A percentile compares a stretch with the other conserved stretches of the same genome.
Evolutionary conservation across 106 monocot genomes (phyloP).

Genomic region (Dendrobium nobile): DNA sequence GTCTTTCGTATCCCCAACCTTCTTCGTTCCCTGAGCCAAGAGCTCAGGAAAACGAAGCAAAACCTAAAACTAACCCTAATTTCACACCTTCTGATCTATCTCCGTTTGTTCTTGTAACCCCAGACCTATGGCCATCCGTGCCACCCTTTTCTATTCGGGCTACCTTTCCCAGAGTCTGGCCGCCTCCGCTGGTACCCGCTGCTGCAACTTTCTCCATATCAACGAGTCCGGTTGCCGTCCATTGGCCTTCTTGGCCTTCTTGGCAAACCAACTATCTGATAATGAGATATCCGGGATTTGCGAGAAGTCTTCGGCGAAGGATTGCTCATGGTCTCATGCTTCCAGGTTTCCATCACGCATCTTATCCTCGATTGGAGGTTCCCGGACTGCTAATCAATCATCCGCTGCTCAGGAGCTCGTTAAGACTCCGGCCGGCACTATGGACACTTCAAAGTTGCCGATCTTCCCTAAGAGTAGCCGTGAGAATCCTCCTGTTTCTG

Average conservation of each 20-base stretch:
- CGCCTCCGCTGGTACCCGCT: slow-evolving; percentile 37
- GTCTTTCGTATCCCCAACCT: not conserved
- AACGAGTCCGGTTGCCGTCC: slow-evolving; percentile 26
- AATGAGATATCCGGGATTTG: slow-evolving; percentile 4
- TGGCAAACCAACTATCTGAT: slow-evolving; percentile 9
- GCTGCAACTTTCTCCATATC: slow-evolving; percentile 26
- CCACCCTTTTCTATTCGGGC: slow-evolving; percentile 66
- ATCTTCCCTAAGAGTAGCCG: not conserved
- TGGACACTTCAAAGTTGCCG: not conserved
- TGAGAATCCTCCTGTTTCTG: not conserved
- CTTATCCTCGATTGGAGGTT: not conserved
- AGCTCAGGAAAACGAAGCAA: not conserved
- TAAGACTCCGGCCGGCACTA: not conserved
- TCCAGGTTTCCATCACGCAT: not conserved
- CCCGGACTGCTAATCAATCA: not conserved
- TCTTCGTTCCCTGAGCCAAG: not conserved
- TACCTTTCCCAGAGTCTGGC: slow-evolving; percentile 59
- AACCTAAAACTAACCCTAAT: not conserved
- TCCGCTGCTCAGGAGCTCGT: not conserved
- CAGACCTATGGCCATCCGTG: slow-evolving; percentile 60
- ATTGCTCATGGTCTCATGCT: not conserved
- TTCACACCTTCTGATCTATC: not conserved
- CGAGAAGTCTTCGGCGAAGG: not conserved
- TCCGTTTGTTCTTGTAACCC: slow-evolving; percentile 5
- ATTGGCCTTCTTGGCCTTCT: slow-evolving; percentile 8